Base-by-base conservation (phyloP, 2,329 filamentous ascomycete genomes). In the Mollisia scopiformis region DNA sequence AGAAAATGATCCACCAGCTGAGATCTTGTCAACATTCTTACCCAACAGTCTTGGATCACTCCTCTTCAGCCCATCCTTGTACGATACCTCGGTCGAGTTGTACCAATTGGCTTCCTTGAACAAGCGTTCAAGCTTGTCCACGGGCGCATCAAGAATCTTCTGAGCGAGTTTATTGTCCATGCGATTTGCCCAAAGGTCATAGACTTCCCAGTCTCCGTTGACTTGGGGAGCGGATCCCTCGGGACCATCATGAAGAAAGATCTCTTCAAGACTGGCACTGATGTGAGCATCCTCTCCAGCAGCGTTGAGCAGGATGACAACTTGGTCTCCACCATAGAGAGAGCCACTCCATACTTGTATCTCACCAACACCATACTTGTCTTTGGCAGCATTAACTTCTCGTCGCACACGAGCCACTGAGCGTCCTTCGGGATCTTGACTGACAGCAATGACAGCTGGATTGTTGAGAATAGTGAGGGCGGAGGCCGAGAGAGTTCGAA, bases 171-270 rank as follows among this genome's bases (percentile, higher is more conserved):
- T 71, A 28, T 77, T 72, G 25, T 69, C 73, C 80, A 85, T 82
- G 33, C 82, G 74, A 61, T 80, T 78, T 3, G 76, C 81, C 82
- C 82, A 84, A 2, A 84, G 72, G 65, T 85, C 81, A 65, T 78
- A 80, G 3, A 84, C 72, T 57, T 83, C 80, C 80, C 80, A 84
- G 0, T 71, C 73, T 61, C 75, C 67, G 27, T 73, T 66, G 0
- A 77, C 68, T 68, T 81, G 73, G 0, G 72, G 66, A 1, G 77
- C 77, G 1, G 77, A 76, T 33, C 75, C 76, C 7, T 72, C 74
- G 0, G 75, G 76, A 16, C 78, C 77, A 41, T 76, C 71, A 59
- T 80, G 77, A 55, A 80, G 69, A 72, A 84, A 84, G 55, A 84
- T 79, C 39, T 84, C 82, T 33, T 72, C 72, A 3, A 83, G 75